Evolutionary conservation across 768 basidiomycete species (phyloP).

Genomic region (Auricularia auricula-judae): DNA sequence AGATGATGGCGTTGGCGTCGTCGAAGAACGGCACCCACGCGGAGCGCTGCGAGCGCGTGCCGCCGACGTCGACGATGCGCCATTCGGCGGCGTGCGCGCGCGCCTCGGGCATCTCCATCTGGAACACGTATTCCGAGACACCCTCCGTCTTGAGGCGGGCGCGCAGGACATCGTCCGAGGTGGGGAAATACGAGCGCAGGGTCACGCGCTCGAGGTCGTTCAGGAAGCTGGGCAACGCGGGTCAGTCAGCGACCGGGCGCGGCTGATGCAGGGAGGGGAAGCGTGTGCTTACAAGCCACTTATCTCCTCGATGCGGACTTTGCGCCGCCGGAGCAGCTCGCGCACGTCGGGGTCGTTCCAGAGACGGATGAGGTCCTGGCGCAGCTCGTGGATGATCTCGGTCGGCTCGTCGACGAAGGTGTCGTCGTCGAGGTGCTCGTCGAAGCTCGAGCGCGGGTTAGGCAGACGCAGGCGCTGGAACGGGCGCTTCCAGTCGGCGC

Average conservation of each 20-base stretch:
- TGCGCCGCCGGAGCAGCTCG: slow-evolving; percentile 27
- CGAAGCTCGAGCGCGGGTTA: background rate
- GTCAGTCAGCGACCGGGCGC: background rate
- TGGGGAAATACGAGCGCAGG: slow-evolving; percentile 31
- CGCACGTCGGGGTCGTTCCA: slow-evolving; percentile 42
- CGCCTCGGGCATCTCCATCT: slow-evolving; percentile 24
- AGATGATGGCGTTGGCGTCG: slow-evolving; percentile 67
- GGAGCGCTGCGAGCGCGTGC: slow-evolving; percentile 14
- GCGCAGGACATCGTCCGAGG: slow-evolving; percentile 37
- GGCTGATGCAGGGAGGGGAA: background rate
- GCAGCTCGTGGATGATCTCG: slow-evolving; percentile 22
- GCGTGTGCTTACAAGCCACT: slow-evolving; percentile 44
- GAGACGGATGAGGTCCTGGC: slow-evolving; percentile 38
- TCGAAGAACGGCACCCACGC: slow-evolving; percentile 65
- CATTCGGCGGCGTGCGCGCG: slow-evolving; percentile 42
- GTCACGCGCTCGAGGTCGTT: slow-evolving; percentile 42
- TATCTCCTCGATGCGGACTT: slow-evolving; percentile 42
- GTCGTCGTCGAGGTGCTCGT: background rate
- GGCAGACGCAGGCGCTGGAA: background rate
- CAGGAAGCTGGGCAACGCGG: slow-evolving; percentile 27
- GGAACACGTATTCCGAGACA: slow-evolving; percentile 7
- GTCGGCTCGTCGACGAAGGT: slow-evolving; percentile 17
- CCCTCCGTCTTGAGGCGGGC: slow-evolving; percentile 38
- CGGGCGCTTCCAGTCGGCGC: background rate
- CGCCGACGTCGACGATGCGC: slow-evolving; percentile 45